Evolutionary conservation across 2,329 filamentous ascomycete genomes (phyloP).

Genomic region (Apiospora rasikravindrae): DNA sequence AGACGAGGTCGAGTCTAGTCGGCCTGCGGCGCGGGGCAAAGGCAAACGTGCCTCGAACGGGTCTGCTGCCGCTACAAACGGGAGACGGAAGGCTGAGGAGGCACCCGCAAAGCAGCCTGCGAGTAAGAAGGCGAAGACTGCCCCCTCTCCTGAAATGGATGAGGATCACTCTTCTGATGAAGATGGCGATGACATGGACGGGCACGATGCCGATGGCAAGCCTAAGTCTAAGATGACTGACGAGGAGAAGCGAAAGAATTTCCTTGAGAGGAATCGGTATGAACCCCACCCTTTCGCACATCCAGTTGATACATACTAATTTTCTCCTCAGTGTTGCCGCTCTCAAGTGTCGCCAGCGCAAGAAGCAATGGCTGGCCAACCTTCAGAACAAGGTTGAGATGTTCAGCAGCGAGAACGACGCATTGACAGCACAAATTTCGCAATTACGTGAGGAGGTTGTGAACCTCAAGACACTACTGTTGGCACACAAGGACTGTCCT

Average conservation of each 20-base stretch:
- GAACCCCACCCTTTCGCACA: slow-evolving; percentile 31
- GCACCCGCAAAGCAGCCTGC: slow-evolving; percentile 64
- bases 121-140: slow-evolving; percentile 73
- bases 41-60: slow-evolving; percentile 66
- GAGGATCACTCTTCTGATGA: slow-evolving; percentile 58
- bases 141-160: slow-evolving; percentile 41
- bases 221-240: slow-evolving; percentile 88
- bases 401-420: slow-evolving; percentile 90
- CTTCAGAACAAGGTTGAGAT: slow-evolving; percentile 94
- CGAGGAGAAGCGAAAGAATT: slow-evolving; percentile 98
- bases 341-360: slow-evolving; percentile 94
- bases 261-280: slow-evolving; percentile 93
- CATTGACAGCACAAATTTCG: slow-evolving; percentile 80
- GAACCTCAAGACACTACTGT: slow-evolving; percentile 87
- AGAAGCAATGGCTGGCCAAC: slow-evolving; percentile 98
- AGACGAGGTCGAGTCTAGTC: slow-evolving; percentile 73
- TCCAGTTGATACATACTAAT: slow-evolving; percentile 29
- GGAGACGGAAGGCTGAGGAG: slow-evolving; percentile 80
- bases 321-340: slow-evolving; percentile 76
- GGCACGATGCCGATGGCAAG: slow-evolving; percentile 63
- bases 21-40: slow-evolving; percentile 68
- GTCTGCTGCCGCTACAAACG: slow-evolving; percentile 56
- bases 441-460: slow-evolving; percentile 91
- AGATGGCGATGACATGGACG: slow-evolving; percentile 57
- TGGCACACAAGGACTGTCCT: slow-evolving; percentile 96